phyloP scores from a whole-genome alignment of 2,329 filamentous ascomycete species.

The Trichoderma sp. region DNA sequence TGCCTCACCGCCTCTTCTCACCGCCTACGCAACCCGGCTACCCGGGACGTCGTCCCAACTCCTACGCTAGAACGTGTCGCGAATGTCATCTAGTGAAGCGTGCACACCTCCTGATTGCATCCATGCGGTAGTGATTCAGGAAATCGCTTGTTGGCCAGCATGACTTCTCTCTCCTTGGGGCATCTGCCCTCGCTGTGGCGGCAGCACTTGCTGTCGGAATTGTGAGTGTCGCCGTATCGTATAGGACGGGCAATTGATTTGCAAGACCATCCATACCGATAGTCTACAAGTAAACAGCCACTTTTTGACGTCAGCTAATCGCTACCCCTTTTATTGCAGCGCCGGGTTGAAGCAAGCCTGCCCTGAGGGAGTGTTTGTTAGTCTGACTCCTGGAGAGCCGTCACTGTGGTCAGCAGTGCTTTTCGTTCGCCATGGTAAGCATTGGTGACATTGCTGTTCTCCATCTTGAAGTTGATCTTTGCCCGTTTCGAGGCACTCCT shows the following conservation, averaged over 20 bases:
- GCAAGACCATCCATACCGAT: neutral
- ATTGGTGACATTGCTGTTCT: neutral
- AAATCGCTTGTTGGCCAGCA: conserved; percentile 34
- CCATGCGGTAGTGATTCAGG: conserved; percentile 15
- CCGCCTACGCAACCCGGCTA: conserved; percentile 23
- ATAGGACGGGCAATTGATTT: neutral
- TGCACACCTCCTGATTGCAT: conserved; percentile 5
- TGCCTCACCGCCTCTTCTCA: conserved; percentile 31
- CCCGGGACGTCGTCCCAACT: conserved; percentile 5
- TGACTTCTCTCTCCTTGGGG: conserved; percentile 52
- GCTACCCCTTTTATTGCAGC: conserved; percentile 49
- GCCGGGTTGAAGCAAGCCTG: conserved; percentile 79
- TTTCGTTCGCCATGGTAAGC: conserved; percentile 82
- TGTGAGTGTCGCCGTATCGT: conserved; percentile 55
- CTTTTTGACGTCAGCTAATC: conserved; percentile 33
- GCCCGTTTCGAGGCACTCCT: neutral
- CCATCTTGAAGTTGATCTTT: neutral
- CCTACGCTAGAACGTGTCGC: neutral
- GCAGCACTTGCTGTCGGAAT: conserved; percentile 80
- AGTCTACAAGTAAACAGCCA: neutral
- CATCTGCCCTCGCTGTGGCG: conserved; percentile 63
- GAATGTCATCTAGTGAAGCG: conserved; percentile 11
- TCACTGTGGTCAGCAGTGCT: conserved; percentile 88
- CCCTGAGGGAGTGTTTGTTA: conserved; percentile 86
- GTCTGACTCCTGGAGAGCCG: conserved; percentile 78